Base-by-base conservation (phyloP, 2,329 filamentous ascomycete genomes). In the Epichloe scottii region DNA sequence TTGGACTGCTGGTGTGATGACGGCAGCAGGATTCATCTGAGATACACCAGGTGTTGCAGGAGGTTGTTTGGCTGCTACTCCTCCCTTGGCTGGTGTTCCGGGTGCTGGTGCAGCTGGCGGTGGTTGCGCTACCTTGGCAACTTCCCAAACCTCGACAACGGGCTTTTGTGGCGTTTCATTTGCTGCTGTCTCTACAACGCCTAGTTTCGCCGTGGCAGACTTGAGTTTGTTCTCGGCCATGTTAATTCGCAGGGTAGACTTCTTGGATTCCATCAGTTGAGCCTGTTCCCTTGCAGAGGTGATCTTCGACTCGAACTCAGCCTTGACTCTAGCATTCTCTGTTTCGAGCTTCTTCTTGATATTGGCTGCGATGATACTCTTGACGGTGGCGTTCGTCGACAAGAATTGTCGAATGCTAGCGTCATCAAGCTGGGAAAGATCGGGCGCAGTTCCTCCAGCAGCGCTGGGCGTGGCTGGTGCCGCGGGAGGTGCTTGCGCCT, bases 111-210 rank as follows among this genome's bases (percentile, higher is more conserved):
- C 53, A 7, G 55, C 19, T 43, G 59, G 12, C 4, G 56, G 53
- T 21, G 64, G 58, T 40, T 65, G 63, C 21, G 67, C 61, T 19
- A 49, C 73, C 67, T 91, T 90, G 0, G 85, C 89, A 50, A 87
- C 71, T 56, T 85, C 82, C 87, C 88, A 96, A 0, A 96, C 90
- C 66, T 96, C 89, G 10, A 73, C 79, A 4, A 97, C 89, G 0
- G 89, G 81, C 63, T 82, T 83, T 59, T 91, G 76, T 0, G 91
- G 91, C 0, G 90, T 96, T 46, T 95, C 85, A n/a, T 76, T 77
- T 0, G 85, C 89, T 12, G 91, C 90, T 45, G 81, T 86, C 61
- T 89, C 79, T 3, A 97, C 86, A 1, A 93, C 80, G 1, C 79
- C 77, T 34, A 94, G 70, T 70, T 93, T 94, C 4, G 84, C 86